Conservation (phyloP, 2,329 filamentous ascomycete species). For the Exophiala aquamarina region DNA sequence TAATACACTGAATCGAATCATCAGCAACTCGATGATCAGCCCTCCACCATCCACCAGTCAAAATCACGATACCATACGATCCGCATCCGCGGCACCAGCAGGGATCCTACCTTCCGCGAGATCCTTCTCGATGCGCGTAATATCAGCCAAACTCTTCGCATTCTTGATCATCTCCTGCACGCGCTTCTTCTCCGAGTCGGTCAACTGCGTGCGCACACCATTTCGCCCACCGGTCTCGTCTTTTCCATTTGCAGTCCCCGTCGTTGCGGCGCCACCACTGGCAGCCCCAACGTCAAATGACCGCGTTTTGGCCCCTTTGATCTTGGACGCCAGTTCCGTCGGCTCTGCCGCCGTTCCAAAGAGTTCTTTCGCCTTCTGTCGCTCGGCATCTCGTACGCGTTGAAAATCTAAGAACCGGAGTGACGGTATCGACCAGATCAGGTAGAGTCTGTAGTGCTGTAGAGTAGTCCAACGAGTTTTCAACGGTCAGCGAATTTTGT, state of each 20-base stretch:
- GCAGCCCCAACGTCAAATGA: constrained; percentile 57
- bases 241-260: constrained; percentile 37
- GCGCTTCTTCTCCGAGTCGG: constrained; percentile 80
- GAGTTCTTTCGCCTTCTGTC: constrained; percentile 71
- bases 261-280: constrained; percentile 22
- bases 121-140: constrained; percentile 86
- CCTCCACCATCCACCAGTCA: too few relatives aligned
- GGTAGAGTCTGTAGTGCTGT: constrained; percentile 88
- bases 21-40: too few relatives aligned
- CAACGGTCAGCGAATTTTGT: not conserved
- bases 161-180: constrained; percentile 85
- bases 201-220: constrained; percentile 77
- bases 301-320: constrained; percentile 80
- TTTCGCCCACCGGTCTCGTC: constrained; percentile 50
- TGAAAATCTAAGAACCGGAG: constrained; percentile 90
- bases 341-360: constrained; percentile 80
- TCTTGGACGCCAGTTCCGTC: constrained; percentile 76
- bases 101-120: constrained; percentile 86
- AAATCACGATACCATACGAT: constrained; percentile 31
- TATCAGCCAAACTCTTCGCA: constrained; percentile 86
- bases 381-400: constrained; percentile 86
- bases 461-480: constrained; percentile 1
- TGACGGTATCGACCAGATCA: constrained; percentile 80
- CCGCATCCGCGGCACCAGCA: constrained; percentile 51
- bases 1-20: too few relatives aligned